These are phyloP conservation scores for Nothophoma quercina DNA, from an alignment of 2,329 filamentous ascomycete genomes.

Conservation along the genomic window DNA sequence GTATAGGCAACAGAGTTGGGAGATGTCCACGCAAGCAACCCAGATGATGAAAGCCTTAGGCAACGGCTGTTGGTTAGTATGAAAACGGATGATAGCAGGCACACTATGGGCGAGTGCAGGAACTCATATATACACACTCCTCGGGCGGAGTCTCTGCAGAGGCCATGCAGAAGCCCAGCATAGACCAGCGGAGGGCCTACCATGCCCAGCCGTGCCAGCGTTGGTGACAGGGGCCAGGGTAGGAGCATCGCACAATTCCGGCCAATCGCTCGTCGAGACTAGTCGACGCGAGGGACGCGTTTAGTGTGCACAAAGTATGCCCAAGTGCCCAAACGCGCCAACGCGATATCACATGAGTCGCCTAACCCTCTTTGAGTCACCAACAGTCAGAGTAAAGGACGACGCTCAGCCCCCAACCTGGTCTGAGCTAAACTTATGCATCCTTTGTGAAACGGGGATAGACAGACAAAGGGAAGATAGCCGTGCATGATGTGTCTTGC, in stretches of 20 bases:
- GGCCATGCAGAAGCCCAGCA: conserved; percentile 15
- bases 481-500: conserved; percentile 4
- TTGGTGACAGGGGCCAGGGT: conserved; percentile 38
- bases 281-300: conserved; percentile 13
- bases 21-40: conserved; percentile 34
- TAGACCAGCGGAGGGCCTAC: conserved; percentile 17
- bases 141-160: conserved; percentile 21
- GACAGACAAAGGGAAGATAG: conserved; percentile 33
- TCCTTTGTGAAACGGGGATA: conserved; percentile 41
- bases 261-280: conserved; percentile 39
- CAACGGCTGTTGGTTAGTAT: conserved; percentile 37
- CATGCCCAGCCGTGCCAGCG: conserved; percentile 36
- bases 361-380: conserved; percentile 27
- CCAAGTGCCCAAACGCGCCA: conserved; percentile 32
- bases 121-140: conserved; percentile 46
- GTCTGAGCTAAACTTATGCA: conserved; percentile 36
- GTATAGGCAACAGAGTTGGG: conserved; percentile 44
- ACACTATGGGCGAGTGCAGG: conserved; percentile 33
- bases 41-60: conserved; percentile 36
- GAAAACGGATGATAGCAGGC: conserved; percentile 39
- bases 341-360: conserved; percentile 49
- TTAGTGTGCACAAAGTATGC: conserved; percentile 26
- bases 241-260: conserved; percentile 36
- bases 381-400: conserved; percentile 36
- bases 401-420: conserved; percentile 30